Evolutionary conservation across 495 filamentous ascomycete species (phyloP).

Genomic region (Xylona heveae): DNA sequence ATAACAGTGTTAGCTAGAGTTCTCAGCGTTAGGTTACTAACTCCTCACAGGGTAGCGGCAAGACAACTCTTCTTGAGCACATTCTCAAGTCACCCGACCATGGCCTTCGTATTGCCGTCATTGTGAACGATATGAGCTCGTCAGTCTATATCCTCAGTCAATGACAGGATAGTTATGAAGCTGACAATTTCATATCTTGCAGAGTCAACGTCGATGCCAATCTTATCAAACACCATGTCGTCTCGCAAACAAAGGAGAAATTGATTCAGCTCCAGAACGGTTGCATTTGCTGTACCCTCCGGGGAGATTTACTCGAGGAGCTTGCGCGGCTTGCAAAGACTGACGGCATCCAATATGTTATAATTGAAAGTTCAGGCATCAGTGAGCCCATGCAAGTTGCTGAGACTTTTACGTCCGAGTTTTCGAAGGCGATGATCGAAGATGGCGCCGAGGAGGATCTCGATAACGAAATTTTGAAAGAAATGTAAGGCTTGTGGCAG

Average conservation of each 20-base stretch:
- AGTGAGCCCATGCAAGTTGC: slow-evolving; percentile 43
- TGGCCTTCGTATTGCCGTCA: slow-evolving; percentile 30
- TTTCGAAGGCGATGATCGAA: slow-evolving; percentile 22
- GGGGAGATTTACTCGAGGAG: slow-evolving; percentile 33
- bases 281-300: slow-evolving; percentile 39
- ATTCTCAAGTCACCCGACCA: slow-evolving; percentile 30
- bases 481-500: slow-evolving; percentile 17
- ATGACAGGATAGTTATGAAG: too few species aligned
- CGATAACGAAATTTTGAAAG: slow-evolving; percentile 16
- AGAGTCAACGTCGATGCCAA: slow-evolving; percentile 34
- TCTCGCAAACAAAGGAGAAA: slow-evolving; percentile 29
- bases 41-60: slow-evolving; percentile 24
- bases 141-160: slow-evolving; percentile 7
- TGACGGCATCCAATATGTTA: slow-evolving; percentile 30
- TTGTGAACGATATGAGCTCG: slow-evolving; percentile 36
- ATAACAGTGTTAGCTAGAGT: background rate
- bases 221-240: slow-evolving; percentile 28
- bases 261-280: slow-evolving; percentile 39
- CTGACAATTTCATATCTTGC: background rate
- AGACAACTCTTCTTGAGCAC: slow-evolving; percentile 34
- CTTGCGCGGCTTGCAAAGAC: slow-evolving; percentile 26
- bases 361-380: slow-evolving; percentile 38
- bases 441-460: slow-evolving; percentile 16
- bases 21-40: slow-evolving; percentile 1
- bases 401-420: slow-evolving; percentile 34